Evolutionary conservation across 495 filamentous ascomycete species (phyloP).

Genomic region (Cenococcum geophilum): DNA sequence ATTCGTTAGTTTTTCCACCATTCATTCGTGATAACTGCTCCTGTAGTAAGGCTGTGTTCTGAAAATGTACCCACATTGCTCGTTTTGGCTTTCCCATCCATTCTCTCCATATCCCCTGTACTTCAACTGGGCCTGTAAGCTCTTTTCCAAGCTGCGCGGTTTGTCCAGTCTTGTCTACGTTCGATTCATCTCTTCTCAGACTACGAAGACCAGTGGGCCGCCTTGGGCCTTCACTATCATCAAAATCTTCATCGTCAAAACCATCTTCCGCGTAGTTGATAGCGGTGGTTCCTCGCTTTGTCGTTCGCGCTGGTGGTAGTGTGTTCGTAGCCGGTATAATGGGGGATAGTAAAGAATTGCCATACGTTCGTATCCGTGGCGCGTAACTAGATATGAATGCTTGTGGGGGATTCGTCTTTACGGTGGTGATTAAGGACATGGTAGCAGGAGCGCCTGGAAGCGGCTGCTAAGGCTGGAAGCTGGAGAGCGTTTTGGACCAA

Average conservation of each 20-base stretch:
- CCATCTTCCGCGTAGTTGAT: slow-evolving; percentile 98
- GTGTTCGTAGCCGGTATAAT: slow-evolving; percentile 59
- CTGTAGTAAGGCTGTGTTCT: not conserved
- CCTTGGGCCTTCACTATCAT: slow-evolving; percentile 72
- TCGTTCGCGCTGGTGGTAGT: slow-evolving; percentile 71
- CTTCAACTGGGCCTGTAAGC: slow-evolving; percentile 66
- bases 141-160: slow-evolving; percentile 81
- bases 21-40: not conserved
- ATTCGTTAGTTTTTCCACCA: slow-evolving; percentile 4
- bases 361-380: slow-evolving; percentile 82
- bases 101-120: slow-evolving; percentile 86
- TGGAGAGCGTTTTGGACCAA: not conserved
- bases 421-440: slow-evolving; percentile 29
- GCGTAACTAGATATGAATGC: slow-evolving; percentile 88
- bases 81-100: slow-evolving; percentile 81
- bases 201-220: slow-evolving; percentile 81
- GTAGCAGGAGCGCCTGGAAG: slow-evolving; percentile 13
- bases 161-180: slow-evolving; percentile 52
- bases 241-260: slow-evolving; percentile 89
- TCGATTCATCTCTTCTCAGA: slow-evolving; percentile 68
- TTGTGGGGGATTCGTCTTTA: slow-evolving; percentile 55
- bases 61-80: slow-evolving; percentile 40
- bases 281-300: slow-evolving; percentile 90
- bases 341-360: slow-evolving; percentile 86
- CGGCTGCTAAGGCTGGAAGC: slow-evolving; percentile 15